Percentiles rank a stretch among this genome's conserved stretches.
Conservation (phyloP, 306 rosid genomes). For the Sophora flavescens region DNA sequence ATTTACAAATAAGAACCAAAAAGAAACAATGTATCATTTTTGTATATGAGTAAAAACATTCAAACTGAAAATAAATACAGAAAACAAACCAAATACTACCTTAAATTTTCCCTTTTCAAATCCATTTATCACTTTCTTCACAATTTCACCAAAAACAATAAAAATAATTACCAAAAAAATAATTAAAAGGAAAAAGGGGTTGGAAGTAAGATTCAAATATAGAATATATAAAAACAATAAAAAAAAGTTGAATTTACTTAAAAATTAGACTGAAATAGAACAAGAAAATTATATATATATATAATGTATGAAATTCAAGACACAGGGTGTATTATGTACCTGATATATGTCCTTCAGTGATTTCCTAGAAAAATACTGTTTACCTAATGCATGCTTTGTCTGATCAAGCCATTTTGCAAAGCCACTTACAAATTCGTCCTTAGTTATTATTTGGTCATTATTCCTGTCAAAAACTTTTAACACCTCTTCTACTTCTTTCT, state of each 20-base stretch:
- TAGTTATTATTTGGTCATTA: conserved; percentile 45
- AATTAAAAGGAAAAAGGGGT: too few relatives aligned
- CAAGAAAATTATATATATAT: background rate
- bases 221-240: background rate
- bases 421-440: conserved; percentile 59
- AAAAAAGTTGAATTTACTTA: background rate
- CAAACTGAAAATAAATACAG: too few relatives aligned
- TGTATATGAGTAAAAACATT: too few relatives aligned
- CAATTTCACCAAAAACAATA: conserved; percentile 11
- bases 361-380: conserved; percentile 48
- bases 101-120: background rate
- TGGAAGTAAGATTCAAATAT: background rate
- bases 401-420: conserved; percentile 53
- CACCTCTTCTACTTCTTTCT: conserved; percentile 47
- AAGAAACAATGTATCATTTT: too few relatives aligned
- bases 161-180: too few relatives aligned
- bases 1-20: too few relatives aligned
- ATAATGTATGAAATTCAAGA: background rate
- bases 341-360: conserved; percentile 45
- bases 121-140: conserved; percentile 6
- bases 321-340: conserved; percentile 19
- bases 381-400: conserved; percentile 47
- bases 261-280: background rate
- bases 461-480: conserved; percentile 48
- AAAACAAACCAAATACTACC: too few relatives aligned